Conservation (phyloP, 1,284 basidiomycete genomes). For the Rhodotorula sp. region DNA sequence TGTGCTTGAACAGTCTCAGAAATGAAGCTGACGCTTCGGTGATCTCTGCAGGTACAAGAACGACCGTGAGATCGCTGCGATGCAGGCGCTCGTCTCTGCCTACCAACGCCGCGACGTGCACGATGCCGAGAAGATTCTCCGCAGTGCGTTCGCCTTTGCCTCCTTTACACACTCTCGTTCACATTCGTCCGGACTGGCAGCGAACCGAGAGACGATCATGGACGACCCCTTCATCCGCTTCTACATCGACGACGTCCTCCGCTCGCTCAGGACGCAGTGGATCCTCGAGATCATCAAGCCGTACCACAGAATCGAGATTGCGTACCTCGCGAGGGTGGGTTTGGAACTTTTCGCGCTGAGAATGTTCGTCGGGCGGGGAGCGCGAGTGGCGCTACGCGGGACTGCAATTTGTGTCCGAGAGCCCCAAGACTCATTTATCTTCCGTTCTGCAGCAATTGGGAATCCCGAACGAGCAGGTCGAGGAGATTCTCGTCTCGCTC, state of each 20-base stretch:
- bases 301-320: slow-evolving; percentile 86
- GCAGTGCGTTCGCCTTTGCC: slow-evolving; percentile 57
- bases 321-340: slow-evolving; percentile 80
- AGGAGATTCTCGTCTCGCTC: slow-evolving; percentile 86
- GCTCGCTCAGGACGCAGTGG: slow-evolving; percentile 89
- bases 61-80: slow-evolving; percentile 92
- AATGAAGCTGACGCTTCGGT: not conserved
- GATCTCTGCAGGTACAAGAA: slow-evolving; percentile 76
- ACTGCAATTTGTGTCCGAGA: not conserved
- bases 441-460: slow-evolving; percentile 73
- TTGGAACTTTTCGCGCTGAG: not conserved
- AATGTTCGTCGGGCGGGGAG: not conserved
- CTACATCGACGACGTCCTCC: slow-evolving; percentile 92
- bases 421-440: not conserved
- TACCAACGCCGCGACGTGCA: slow-evolving; percentile 96
- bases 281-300: slow-evolving; percentile 97
- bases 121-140: slow-evolving; percentile 88
- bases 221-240: slow-evolving; percentile 87
- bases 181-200: slow-evolving; percentile 52
- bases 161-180: not conserved
- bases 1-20: not conserved
- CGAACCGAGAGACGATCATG: slow-evolving; percentile 91
- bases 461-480: slow-evolving; percentile 80
- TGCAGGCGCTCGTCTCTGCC: slow-evolving; percentile 94
- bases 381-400: not conserved